These are phyloP conservation scores for Aspergillus ostianus DNA, from an alignment of 495 filamentous ascomycete genomes.

Conservation along the genomic window DNA sequence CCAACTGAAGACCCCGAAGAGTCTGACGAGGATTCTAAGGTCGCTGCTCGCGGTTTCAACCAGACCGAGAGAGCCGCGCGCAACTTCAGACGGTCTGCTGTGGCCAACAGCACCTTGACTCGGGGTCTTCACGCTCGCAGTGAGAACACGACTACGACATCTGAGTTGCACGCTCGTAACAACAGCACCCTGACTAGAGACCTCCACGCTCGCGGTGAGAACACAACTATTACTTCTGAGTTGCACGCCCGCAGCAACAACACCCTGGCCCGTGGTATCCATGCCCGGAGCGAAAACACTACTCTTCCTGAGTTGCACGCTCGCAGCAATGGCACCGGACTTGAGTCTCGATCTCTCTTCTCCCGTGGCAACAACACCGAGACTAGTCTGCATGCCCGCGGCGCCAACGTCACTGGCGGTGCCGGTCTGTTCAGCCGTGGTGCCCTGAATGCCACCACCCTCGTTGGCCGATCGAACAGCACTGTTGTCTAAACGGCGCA, in stretches of 20 bases:
- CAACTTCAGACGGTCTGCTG: slow-evolving; percentile 2
- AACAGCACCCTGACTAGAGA: neutral
- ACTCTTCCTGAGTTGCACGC: neutral
- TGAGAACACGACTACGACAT: neutral
- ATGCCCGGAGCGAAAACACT: slow-evolving; percentile 8
- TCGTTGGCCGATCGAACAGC: slow-evolving; percentile 7
- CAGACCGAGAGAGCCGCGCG: neutral
- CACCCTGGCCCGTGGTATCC: neutral
- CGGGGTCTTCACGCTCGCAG: neutral
- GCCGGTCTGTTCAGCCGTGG: slow-evolving; percentile 10
- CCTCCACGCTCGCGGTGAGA: neutral
- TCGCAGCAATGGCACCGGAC: slow-evolving; percentile 2
- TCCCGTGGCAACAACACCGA: slow-evolving; percentile 7
- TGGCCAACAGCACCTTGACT: slow-evolving; percentile 6
- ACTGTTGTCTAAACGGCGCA: neutral
- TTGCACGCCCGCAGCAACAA: neutral
- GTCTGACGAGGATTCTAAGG: neutral
- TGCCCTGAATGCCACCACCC: slow-evolving; percentile 13
- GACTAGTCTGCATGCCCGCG: slow-evolving; percentile 6
- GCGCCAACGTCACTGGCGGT: slow-evolving; percentile 12
- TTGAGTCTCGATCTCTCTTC: neutral
- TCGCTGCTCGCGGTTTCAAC: slow-evolving; percentile 7
- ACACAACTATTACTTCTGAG: neutral
- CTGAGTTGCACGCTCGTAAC: neutral
- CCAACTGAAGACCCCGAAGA: neutral